Evolutionary conservation across 495 filamentous ascomycete genomes (phyloP).

Genomic region (Trichoderma orchidacearum): DNA sequence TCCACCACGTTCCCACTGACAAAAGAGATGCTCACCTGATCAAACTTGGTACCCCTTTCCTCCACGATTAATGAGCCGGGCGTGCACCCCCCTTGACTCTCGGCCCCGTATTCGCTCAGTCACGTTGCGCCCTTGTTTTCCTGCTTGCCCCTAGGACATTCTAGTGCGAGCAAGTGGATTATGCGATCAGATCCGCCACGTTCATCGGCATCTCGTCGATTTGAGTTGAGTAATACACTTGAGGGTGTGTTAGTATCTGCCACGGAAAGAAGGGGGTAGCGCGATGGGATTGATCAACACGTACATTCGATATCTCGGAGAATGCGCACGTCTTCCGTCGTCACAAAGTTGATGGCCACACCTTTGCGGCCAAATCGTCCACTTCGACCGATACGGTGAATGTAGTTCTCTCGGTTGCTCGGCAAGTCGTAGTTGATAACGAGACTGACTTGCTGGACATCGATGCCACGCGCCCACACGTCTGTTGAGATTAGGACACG

Average conservation of each 20-base stretch:
- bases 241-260: neutral
- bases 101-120: neutral
- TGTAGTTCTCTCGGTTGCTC: slow-evolving; percentile 99
- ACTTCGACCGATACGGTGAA: slow-evolving; percentile 97
- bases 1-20: neutral
- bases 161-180: neutral
- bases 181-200: slow-evolving; percentile 54
- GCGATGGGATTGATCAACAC: slow-evolving; percentile 8
- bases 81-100: neutral
- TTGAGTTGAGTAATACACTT: slow-evolving; percentile 63
- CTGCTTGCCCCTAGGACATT: neutral
- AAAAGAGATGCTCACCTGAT: neutral
- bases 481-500: slow-evolving; percentile 97
- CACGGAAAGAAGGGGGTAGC: neutral
- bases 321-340: slow-evolving; percentile 97
- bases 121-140: neutral
- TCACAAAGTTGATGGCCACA: slow-evolving; percentile 99
- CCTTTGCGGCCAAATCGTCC: slow-evolving; percentile 99
- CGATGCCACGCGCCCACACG: slow-evolving; percentile 94
- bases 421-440: slow-evolving; percentile 99
- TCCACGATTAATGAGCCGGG: slow-evolving; percentile 1
- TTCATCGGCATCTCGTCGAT: slow-evolving; percentile 86
- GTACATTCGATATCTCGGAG: slow-evolving; percentile 86
- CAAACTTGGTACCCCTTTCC: slow-evolving; percentile 1
- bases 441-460: slow-evolving; percentile 97